Evolutionary conservation across 2,329 filamentous ascomycete species (phyloP).

Genomic region (Pyrenochaeta sp.): DNA sequence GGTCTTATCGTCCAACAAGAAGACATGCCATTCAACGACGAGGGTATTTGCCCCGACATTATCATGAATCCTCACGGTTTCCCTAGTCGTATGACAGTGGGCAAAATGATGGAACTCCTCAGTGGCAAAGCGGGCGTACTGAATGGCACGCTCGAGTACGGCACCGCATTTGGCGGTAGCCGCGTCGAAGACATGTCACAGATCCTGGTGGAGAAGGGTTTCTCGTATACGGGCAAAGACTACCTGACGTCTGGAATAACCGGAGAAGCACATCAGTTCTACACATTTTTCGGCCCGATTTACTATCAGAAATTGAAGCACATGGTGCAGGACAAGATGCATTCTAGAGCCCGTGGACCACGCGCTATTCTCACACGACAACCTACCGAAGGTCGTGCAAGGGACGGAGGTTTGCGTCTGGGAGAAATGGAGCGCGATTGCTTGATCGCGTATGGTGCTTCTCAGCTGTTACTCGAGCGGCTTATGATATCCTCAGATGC

Average conservation of each 20-base stretch:
- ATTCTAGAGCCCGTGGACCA: conserved; percentile 89
- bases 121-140: conserved; percentile 93
- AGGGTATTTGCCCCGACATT: conserved; percentile 92
- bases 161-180: conserved; percentile 84
- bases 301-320: conserved; percentile 99
- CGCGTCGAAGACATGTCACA: conserved; percentile 89
- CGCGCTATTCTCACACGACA: conserved; percentile 92
- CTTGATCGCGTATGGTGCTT: conserved; percentile 94
- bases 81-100: conserved; percentile 98
- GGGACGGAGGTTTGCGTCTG: conserved; percentile 89
- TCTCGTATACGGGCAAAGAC: conserved; percentile 97
- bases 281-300: conserved; percentile 98
- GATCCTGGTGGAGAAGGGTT: conserved; percentile 85
- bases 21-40: conserved; percentile 94
- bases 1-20: conserved; percentile 97
- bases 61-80: conserved; percentile 99
- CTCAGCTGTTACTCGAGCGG: conserved; percentile 88
- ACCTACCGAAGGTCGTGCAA: conserved; percentile 92
- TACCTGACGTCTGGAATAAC: conserved; percentile 96
- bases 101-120: conserved; percentile 94
- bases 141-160: conserved; percentile 85
- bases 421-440: conserved; percentile 99
- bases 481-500: conserved; percentile 95
- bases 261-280: conserved; percentile 90
- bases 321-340: conserved; percentile 99